A percentile compares a stretch with the other conserved stretches of the same genome.
Evolutionary conservation across 306 rosid genomes (phyloP).

Genomic region (Fragaria iinumae): DNA sequence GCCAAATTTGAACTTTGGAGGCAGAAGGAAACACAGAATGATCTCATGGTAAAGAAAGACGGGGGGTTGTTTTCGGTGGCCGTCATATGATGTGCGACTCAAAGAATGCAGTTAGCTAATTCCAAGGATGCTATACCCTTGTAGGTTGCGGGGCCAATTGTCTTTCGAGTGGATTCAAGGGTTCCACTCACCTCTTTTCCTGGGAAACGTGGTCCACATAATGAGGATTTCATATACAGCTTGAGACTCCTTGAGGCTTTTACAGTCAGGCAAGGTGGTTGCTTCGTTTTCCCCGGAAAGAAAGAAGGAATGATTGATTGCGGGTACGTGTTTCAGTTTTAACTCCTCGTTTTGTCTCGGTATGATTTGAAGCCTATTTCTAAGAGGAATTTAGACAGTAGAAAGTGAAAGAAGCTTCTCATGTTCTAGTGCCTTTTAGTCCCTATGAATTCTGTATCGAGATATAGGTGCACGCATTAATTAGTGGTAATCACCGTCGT

Average conservation of each 20-base stretch:
- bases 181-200: slow-evolving; percentile 42
- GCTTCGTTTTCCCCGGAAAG: slow-evolving; percentile 89
- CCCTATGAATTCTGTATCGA: background rate
- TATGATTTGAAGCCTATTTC: slow-evolving; percentile 2
- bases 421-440: background rate
- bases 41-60: slow-evolving; percentile 22
- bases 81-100: slow-evolving; percentile 67
- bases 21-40: slow-evolving; percentile 30
- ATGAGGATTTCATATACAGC: slow-evolving; percentile 82
- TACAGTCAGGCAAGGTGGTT: slow-evolving; percentile 73
- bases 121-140: background rate
- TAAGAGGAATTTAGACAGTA: background rate
- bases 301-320: slow-evolving; percentile 93
- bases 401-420: background rate
- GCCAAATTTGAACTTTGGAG: slow-evolving; percentile 81
- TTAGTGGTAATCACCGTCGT: background rate
- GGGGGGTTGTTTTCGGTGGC: slow-evolving; percentile 24
- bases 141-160: slow-evolving; percentile 76
- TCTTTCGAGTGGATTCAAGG: slow-evolving; percentile 67
- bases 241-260: slow-evolving; percentile 59
- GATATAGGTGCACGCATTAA: background rate
- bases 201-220: slow-evolving; percentile 39
- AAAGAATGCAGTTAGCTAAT: slow-evolving; percentile 29
- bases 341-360: background rate
- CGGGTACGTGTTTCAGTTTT: slow-evolving; percentile 61